Evolutionary conservation across 768 basidiomycete genomes (phyloP).

Genomic region (Trametes maxima): DNA sequence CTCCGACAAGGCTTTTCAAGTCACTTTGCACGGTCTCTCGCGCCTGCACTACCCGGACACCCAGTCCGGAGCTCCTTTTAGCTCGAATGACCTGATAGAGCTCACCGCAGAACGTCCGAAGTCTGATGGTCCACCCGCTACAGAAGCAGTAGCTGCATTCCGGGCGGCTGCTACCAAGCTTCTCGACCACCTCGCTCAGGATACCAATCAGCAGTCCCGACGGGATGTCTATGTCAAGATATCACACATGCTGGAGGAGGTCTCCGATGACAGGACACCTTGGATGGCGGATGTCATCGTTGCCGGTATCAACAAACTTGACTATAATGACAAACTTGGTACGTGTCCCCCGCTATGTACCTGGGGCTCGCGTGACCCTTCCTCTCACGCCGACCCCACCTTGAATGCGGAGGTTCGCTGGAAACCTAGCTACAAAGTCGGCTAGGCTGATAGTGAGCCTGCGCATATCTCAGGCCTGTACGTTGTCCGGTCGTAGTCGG

Average conservation of each 20-base stretch:
- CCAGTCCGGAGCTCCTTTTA: constrained; percentile 38
- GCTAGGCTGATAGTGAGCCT: too few species aligned
- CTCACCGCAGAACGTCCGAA: constrained; percentile 37
- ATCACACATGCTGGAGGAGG: constrained; percentile 71
- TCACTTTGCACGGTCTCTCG: constrained; percentile 73
- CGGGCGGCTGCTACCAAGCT: constrained; percentile 66
- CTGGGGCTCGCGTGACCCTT: not conserved
- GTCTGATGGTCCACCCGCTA: constrained; percentile 46
- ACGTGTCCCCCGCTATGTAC: constrained; percentile 29
- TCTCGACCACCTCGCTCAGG: constrained; percentile 61
- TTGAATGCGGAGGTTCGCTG: not conserved
- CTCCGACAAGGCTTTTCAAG: constrained; percentile 60
- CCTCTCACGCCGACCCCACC: not conserved
- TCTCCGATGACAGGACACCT: constrained; percentile 59
- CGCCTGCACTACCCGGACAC: constrained; percentile 62
- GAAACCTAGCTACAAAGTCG: not conserved
- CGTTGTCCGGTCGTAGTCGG: too few species aligned
- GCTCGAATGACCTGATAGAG: constrained; percentile 27
- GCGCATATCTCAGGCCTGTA: too few species aligned
- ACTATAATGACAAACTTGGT: constrained; percentile 76
- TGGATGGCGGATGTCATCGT: constrained; percentile 83
- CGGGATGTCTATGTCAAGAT: constrained; percentile 73
- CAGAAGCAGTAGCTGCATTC: constrained; percentile 64
- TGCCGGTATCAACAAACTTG: constrained; percentile 54
- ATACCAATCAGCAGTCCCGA: constrained; percentile 45